Evolutionary conservation across 1,139 yeast species (phyloP), one percentile per base, ranked within the genome.

Genomic region (Geotrichum cucujoidarum): DNA sequence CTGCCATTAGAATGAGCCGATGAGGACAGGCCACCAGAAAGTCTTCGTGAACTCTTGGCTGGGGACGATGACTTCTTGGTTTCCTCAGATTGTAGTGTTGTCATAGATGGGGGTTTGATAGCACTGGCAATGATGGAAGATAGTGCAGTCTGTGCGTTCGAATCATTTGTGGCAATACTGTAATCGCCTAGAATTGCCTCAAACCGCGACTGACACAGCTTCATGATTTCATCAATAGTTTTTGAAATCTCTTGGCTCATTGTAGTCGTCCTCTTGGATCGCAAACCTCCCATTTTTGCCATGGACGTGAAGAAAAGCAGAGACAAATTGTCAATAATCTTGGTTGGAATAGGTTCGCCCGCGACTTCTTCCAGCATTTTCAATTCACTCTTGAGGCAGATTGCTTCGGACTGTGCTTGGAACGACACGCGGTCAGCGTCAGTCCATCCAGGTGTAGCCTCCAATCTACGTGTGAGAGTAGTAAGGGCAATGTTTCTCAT

Each of bases 361-460:
- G 45, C 30, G 2, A 53, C 46, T 17, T 48, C 40, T 14, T 50
- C 50, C 10, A 52, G 47, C 11, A 49, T 42, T n/a, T 42, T 50
- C 14, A 42, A 47, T 18, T 58, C 57, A 17, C 51, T 30, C 27
- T 49, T 30, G 11, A 51, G 41, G 25, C 51, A 47, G 16, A 55
- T 48, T 39, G 52, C 43, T 8, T 58, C 55, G 5, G 56, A 57
- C 30, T 53, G 56, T 2, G 47, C 45, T 6, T 53, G 47, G 42
- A 61, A 61, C 20, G 47, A 33, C n/a, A 45, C 47, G 16, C 50
- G 37, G 45, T 57, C 58, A 4, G 47, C 48, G 10, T 43, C 50
- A 4, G 59, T 50, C 61, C 62, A 60, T 5, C 62, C 64, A 8
- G 55, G 45, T 21, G 56, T 56, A 34, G 56, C 58, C 22, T 49